Conservation (phyloP, 495 filamentous ascomycete species). For the Penicillium subrubescens region DNA sequence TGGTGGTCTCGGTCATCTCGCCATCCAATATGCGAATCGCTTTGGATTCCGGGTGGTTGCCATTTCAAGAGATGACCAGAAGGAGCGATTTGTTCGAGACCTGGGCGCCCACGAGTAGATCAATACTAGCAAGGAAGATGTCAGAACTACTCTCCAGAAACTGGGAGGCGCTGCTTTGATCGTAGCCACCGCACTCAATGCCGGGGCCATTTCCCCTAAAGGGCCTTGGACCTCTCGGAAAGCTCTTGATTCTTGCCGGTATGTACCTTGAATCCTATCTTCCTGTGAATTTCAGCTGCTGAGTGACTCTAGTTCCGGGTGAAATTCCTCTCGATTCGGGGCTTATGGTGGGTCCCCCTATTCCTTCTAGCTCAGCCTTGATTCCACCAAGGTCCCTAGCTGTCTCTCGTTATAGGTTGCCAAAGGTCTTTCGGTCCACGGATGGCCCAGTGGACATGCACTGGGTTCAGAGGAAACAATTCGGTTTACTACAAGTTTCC, state of each 20-base stretch:
- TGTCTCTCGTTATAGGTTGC: constrained; percentile 8
- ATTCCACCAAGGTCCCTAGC: neutral
- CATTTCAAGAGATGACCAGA: constrained; percentile 56
- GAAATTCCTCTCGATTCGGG: constrained; percentile 18
- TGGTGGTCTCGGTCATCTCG: constrained; percentile 68
- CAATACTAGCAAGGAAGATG: constrained; percentile 57
- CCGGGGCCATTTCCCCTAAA: constrained; percentile 55
- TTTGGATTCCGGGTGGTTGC: constrained; percentile 69
- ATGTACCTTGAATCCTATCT: neutral
- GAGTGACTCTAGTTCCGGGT: constrained; percentile 23
- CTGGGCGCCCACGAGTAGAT: constrained; percentile 72
- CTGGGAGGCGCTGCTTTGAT: constrained; percentile 65
- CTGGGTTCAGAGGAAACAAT: constrained; percentile 68
- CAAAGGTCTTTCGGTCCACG: constrained; percentile 55
- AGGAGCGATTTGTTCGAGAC: constrained; percentile 60
- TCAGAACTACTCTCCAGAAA: constrained; percentile 50
- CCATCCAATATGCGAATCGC: constrained; percentile 64
- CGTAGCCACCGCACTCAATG: constrained; percentile 64
- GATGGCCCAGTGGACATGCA: constrained; percentile 66
- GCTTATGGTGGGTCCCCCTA: neutral
- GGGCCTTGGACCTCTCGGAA: constrained; percentile 58
- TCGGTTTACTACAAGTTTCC: constrained; percentile 60
- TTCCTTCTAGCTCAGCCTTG: neutral
- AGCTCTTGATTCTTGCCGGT: constrained; percentile 59
- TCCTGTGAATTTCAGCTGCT: neutral